Percentiles rank a stretch among this genome's conserved stretches.
phyloP scores from a whole-genome alignment of 176 grass and related monocot genomes.

The Saccharum officinarum region DNA sequence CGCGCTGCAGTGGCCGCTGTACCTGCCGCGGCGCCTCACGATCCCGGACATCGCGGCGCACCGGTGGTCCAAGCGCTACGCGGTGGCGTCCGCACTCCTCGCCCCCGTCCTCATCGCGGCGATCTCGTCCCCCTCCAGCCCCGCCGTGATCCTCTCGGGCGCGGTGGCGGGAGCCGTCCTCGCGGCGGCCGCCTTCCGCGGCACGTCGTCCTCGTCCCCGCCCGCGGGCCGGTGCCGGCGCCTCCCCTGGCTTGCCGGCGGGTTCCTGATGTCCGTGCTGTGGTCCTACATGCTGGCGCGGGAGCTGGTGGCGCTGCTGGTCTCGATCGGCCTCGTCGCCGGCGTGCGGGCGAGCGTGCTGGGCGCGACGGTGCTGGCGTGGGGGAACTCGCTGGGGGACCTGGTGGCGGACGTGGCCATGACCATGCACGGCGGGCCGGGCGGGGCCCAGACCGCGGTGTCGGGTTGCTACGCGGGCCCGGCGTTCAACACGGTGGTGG shows the following conservation, averaged over 20 bases:
- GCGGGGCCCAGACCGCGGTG: conserved; percentile 61
- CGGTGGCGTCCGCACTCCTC: conserved; percentile 30
- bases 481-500: conserved; percentile 70
- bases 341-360: conserved; percentile 54
- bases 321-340: conserved; percentile 44
- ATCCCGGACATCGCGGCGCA: conserved; percentile 66
- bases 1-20: conserved; percentile 49
- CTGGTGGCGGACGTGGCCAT: conserved; percentile 66
- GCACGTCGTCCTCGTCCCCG: conserved; percentile 1
- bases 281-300: conserved; percentile 74
- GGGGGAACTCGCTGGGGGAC: conserved; percentile 88
- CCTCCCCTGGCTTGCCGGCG: conserved; percentile 57
- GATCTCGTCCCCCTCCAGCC: not conserved
- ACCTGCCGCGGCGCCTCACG: conserved; percentile 72
- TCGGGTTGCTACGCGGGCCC: conserved; percentile 74
- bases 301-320: conserved; percentile 63
- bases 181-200: not conserved
- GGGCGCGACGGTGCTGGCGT: conserved; percentile 72
- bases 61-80: conserved; percentile 49
- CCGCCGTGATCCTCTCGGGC: conserved; percentile 2
- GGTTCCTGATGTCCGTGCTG: conserved; percentile 74
- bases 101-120: conserved; percentile 41
- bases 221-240: not conserved
- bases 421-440: conserved; percentile 33
- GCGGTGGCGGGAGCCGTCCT: not conserved